These are phyloP conservation scores for Selenicereus undatus DNA, from an alignment of 148 eudicot species.

Conservation along the genomic window DNA sequence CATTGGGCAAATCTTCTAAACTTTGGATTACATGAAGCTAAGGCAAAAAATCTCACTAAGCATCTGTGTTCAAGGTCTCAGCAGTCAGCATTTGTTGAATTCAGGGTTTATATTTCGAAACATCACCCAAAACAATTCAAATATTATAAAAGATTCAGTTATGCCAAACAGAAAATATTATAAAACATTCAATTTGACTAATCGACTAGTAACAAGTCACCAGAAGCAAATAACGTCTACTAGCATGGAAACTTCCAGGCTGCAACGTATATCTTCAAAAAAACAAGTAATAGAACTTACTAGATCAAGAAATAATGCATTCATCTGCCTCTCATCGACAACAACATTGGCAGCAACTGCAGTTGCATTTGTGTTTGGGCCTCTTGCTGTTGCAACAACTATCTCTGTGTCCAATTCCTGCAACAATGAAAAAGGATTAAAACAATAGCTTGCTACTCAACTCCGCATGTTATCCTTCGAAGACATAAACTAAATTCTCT, in stretches of 20 bases:
- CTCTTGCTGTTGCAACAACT: constrained; percentile 85
- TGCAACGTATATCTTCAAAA: not conserved
- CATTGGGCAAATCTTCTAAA: not conserved
- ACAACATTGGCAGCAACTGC: constrained; percentile 78
- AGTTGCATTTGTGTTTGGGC: constrained; percentile 55
- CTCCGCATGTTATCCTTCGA: not conserved
- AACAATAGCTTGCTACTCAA: not conserved
- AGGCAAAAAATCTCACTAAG: not conserved
- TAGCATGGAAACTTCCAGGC: too few relatives aligned
- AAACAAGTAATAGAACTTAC: constrained; percentile 35
- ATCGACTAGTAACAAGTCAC: not conserved
- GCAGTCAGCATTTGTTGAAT: not conserved
- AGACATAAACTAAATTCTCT: too few relatives aligned
- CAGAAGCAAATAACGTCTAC: not conserved
- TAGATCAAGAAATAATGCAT: constrained; percentile 86
- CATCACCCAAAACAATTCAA: not conserved
- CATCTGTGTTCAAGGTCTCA: not conserved
- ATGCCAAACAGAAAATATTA: too few relatives aligned
- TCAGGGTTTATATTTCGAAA: too few relatives aligned
- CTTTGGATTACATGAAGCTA: not conserved
- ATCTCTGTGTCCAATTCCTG: constrained; percentile 93
- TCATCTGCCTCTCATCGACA: constrained; percentile 96
- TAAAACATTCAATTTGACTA: too few relatives aligned
- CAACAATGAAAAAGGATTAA: constrained; percentile 15
- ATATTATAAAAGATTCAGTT: not conserved